These are phyloP conservation scores for Phytomonas sp. DNA, from an alignment of 208 protist genomes.

Conservation along the genomic window DNA sequence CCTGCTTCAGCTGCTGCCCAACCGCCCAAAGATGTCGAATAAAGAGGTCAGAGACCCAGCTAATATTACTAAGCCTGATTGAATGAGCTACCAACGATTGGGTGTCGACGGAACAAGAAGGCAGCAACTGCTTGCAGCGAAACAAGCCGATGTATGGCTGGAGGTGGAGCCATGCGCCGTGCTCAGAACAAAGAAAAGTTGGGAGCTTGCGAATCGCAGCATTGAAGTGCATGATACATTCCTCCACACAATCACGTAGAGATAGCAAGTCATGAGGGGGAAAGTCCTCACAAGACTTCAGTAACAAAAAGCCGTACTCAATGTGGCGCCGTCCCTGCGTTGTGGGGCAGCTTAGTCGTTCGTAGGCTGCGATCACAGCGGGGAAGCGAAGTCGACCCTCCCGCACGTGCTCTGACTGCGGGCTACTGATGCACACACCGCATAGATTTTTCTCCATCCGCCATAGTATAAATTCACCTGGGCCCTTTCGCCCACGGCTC, in stretches of 20 bases:
- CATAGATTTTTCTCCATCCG: slow-evolving; percentile 32
- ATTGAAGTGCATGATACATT: slow-evolving; percentile 51
- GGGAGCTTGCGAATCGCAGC: slow-evolving; percentile 58
- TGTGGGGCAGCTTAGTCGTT: slow-evolving; percentile 35
- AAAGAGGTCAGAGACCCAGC: slow-evolving; percentile 71
- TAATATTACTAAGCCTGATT: slow-evolving; percentile 59
- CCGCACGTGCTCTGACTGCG: slow-evolving; percentile 24
- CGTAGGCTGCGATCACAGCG: slow-evolving; percentile 33
- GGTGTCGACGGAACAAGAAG: slow-evolving; percentile 64
- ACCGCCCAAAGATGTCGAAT: slow-evolving; percentile 62
- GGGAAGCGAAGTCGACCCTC: slow-evolving; percentile 37
- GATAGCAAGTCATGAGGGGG: slow-evolving; percentile 13
- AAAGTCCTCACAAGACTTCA: slow-evolving; percentile 39
- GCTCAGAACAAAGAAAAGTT: slow-evolving; percentile 59
- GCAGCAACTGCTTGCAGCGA: slow-evolving; percentile 62
- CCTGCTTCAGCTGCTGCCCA: slow-evolving; percentile 47
- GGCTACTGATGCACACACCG: slow-evolving; percentile 45
- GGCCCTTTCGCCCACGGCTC: slow-evolving; percentile 19
- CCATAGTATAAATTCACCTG: slow-evolving; percentile 34
- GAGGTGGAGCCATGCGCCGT: slow-evolving; percentile 71
- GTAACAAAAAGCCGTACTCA: slow-evolving; percentile 65
- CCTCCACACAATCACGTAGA: slow-evolving; percentile 48
- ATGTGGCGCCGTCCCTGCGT: slow-evolving; percentile 59
- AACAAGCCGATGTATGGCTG: slow-evolving; percentile 72
- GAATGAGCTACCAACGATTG: slow-evolving; percentile 47